Percentiles rank a stretch among this genome's conserved stretches.
These are phyloP conservation scores for Corymbia citriodora DNA, from an alignment of 441 rosid genomes.

Conservation along the genomic window DNA sequence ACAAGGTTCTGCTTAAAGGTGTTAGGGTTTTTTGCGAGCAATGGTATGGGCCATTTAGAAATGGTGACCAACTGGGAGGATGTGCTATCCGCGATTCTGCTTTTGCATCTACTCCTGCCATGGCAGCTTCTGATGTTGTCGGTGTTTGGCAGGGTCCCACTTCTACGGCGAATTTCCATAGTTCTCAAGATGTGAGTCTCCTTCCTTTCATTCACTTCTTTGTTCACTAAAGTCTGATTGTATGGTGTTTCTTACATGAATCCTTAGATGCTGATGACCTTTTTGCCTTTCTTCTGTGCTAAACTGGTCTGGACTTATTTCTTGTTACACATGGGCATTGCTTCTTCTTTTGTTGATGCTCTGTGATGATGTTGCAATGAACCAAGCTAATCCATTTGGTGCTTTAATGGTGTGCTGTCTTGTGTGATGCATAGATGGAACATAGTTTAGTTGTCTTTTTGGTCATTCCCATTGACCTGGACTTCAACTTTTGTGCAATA, in stretches of 20 bases:
- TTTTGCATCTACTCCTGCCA: conserved; percentile 69
- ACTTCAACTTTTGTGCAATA: background rate
- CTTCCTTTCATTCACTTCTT: background rate
- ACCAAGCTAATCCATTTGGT: background rate
- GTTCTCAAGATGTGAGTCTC: conserved; percentile 44
- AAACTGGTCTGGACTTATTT: background rate
- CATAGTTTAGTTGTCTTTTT: background rate
- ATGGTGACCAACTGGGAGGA: conserved; percentile 86
- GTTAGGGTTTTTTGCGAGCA: conserved; percentile 66
- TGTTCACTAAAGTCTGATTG: background rate
- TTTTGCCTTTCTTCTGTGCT: background rate
- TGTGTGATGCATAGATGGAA: background rate
- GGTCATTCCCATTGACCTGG: background rate
- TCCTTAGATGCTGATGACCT: background rate
- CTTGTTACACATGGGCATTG: background rate
- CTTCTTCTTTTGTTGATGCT: background rate
- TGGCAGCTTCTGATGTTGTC: conserved; percentile 37
- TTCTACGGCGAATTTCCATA: conserved; percentile 36
- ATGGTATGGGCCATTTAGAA: conserved; percentile 86
- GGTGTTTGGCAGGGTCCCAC: conserved; percentile 56
- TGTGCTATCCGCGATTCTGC: conserved; percentile 72
- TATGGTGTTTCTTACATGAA: background rate
- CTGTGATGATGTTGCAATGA: background rate
- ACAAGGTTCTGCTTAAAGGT: conserved; percentile 29
- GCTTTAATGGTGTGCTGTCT: background rate